These are phyloP conservation scores for Gaeumannomyces tritici DNA, from an alignment of 2,329 filamentous ascomycete species.

Conservation along the genomic window DNA sequence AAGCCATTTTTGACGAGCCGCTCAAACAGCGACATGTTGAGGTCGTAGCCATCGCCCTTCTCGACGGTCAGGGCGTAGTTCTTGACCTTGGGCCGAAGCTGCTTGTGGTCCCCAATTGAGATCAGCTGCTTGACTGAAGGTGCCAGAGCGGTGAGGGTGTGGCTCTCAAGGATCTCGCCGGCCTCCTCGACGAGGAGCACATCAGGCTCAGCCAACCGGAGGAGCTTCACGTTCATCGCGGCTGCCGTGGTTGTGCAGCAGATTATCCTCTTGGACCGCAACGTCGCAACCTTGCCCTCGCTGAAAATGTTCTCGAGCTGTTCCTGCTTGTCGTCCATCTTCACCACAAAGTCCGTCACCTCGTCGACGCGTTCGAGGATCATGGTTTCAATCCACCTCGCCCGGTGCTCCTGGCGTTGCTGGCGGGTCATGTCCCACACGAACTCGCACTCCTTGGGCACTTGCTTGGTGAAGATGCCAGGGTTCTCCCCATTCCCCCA, in stretches of 20 bases:
- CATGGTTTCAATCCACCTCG: constrained; percentile 33
- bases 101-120: constrained; percentile 65
- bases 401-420: constrained; percentile 23
- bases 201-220: constrained; percentile 45
- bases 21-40: constrained; percentile 62
- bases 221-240: constrained; percentile 46
- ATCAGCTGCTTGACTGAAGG: constrained; percentile 51
- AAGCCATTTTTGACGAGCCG: constrained; percentile 48
- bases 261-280: constrained; percentile 51
- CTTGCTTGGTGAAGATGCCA: constrained; percentile 26
- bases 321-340: constrained; percentile 31
- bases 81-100: constrained; percentile 58
- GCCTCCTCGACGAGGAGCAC: constrained; percentile 63
- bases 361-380: constrained; percentile 37
- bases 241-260: constrained; percentile 64
- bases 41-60: constrained; percentile 53
- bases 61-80: constrained; percentile 53
- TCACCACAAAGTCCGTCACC: constrained; percentile 25
- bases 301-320: constrained; percentile 32
- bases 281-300: constrained; percentile 28
- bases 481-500: constrained; percentile 41
- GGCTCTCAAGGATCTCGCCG: constrained; percentile 62
- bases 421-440: constrained; percentile 44
- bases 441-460: constrained; percentile 14
- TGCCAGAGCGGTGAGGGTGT: constrained; percentile 51